Evolutionary conservation across 352 stramenopile species (phyloP).

Genomic region (Phytophthora aleatoria): DNA sequence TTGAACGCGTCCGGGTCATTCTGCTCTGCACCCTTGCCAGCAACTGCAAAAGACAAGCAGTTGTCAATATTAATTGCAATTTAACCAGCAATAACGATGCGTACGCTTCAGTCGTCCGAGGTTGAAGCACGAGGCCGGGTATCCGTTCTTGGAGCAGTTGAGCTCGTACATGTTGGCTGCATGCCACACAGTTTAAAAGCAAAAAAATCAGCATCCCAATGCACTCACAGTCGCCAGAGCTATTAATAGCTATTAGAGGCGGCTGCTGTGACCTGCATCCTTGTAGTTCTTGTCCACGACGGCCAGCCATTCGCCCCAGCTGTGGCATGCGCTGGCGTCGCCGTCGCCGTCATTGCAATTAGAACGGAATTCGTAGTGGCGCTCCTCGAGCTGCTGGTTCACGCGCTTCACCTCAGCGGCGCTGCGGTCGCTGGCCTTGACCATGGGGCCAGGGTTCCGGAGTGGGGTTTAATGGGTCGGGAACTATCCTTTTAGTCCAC

Average conservation of each 20-base stretch:
- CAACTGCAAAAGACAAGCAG: constrained; percentile 43
- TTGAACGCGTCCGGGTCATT: constrained; percentile 72
- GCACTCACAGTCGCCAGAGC: too few species aligned
- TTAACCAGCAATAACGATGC: constrained; percentile 10
- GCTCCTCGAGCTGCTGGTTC: constrained; percentile 86
- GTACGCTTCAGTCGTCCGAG: constrained; percentile 80
- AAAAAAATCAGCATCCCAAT: neutral
- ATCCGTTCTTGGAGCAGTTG: constrained; percentile 85
- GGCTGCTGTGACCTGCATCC: constrained; percentile 47
- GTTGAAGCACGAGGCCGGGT: constrained; percentile 88
- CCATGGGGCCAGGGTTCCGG: neutral
- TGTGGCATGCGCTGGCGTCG: constrained; percentile 86
- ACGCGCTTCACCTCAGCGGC: constrained; percentile 72
- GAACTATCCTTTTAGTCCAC: too few species aligned
- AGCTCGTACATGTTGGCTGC: constrained; percentile 80
- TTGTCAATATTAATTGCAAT: neutral
- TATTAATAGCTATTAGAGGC: neutral
- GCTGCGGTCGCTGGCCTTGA: constrained; percentile 32
- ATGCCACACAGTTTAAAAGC: neutral
- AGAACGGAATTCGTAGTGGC: constrained; percentile 88
- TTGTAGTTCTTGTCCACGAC: constrained; percentile 89
- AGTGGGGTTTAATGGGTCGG: too few species aligned
- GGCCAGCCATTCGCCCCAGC: constrained; percentile 85
- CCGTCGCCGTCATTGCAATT: constrained; percentile 87
- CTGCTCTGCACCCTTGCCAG: constrained; percentile 74